A percentile compares a stretch with the other conserved stretches of the same genome.
Evolutionary conservation across 2,329 filamentous ascomycete species (phyloP).

Genomic region (Penicillium sp.): DNA sequence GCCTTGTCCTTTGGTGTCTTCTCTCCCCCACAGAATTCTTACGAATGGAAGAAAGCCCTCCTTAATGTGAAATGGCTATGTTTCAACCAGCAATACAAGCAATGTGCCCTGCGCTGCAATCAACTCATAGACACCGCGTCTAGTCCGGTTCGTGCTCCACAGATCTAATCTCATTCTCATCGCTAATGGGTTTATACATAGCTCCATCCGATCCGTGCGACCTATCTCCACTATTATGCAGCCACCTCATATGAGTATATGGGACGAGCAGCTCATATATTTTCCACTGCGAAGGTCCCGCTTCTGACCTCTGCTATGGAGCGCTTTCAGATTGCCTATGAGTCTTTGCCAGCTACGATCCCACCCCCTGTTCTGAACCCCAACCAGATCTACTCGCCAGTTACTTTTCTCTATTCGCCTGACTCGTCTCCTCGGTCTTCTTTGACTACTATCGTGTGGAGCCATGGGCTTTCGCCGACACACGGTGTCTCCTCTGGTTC

Average conservation of each 20-base stretch:
- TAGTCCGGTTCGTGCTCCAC: conserved; percentile 20
- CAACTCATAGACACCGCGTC: conserved; percentile 25
- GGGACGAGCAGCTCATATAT: conserved; percentile 41
- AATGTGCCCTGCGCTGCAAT: conserved; percentile 30
- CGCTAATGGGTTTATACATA: conserved; percentile 13
- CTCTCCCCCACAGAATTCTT: conserved; percentile 14
- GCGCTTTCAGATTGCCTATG: conserved; percentile 31
- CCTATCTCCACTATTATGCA: conserved; percentile 42
- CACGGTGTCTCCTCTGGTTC: neutral
- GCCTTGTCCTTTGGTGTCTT: conserved; percentile 14
- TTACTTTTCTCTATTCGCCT: neutral
- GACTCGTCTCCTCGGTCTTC: neutral
- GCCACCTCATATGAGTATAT: conserved; percentile 41
- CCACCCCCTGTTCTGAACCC: neutral
- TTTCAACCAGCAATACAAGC: conserved; percentile 33
- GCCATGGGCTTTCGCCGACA: neutral
- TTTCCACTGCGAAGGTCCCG: conserved; percentile 37
- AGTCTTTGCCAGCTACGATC: conserved; percentile 20
- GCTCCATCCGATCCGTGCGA: conserved; percentile 29
- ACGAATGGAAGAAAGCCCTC: conserved; percentile 30
- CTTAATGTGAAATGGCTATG: conserved; percentile 32
- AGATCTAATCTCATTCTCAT: neutral
- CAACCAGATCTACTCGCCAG: neutral
- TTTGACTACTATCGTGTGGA: neutral
- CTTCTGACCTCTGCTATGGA: conserved; percentile 36